phyloP scores from a whole-genome alignment of 2,329 filamentous ascomycete species.

The Xylaria hypoxylon region DNA sequence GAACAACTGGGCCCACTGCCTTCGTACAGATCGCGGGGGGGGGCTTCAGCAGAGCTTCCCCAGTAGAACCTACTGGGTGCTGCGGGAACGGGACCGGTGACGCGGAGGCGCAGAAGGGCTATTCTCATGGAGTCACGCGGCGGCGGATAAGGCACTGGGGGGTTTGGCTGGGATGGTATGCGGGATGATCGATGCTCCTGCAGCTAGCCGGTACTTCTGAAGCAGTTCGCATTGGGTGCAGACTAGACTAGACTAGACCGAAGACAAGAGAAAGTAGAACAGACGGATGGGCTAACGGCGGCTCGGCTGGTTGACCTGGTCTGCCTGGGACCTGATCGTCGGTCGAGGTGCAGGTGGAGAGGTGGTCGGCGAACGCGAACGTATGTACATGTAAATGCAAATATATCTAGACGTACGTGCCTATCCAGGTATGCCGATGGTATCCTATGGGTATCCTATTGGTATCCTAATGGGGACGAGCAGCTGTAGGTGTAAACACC shows the following conservation, averaged over 20 bases:
- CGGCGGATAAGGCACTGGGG: constrained; percentile 54
- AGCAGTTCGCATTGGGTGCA: constrained; percentile 53
- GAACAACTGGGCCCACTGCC: constrained; percentile 49
- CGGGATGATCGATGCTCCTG: constrained; percentile 54
- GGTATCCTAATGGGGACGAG: constrained; percentile 20
- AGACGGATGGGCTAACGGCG: constrained; percentile 43
- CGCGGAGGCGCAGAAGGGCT: constrained; percentile 46
- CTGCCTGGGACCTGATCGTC: constrained; percentile 37
- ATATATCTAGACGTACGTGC: constrained; percentile 29
- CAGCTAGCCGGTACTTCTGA: constrained; percentile 53
- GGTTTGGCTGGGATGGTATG: constrained; percentile 52
- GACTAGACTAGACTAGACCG: constrained; percentile 39
- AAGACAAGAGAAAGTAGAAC: constrained; percentile 29
- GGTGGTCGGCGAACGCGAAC: constrained; percentile 42
- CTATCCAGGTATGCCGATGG: constrained; percentile 31
- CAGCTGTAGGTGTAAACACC: constrained; percentile 28
- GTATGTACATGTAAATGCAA: constrained; percentile 39
- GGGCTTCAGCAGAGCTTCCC: constrained; percentile 39
- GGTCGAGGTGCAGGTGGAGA: constrained; percentile 38
- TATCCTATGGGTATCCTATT: constrained; percentile 19
- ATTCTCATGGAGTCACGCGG: constrained; percentile 52
- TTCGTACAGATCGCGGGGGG: constrained; percentile 50
- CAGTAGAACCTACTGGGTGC: constrained; percentile 41
- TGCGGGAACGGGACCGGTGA: constrained; percentile 46
- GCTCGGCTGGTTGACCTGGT: constrained; percentile 47